Evolutionary conservation across 495 filamentous ascomycete species (phyloP).

Genomic region (Podospora conica): DNA sequence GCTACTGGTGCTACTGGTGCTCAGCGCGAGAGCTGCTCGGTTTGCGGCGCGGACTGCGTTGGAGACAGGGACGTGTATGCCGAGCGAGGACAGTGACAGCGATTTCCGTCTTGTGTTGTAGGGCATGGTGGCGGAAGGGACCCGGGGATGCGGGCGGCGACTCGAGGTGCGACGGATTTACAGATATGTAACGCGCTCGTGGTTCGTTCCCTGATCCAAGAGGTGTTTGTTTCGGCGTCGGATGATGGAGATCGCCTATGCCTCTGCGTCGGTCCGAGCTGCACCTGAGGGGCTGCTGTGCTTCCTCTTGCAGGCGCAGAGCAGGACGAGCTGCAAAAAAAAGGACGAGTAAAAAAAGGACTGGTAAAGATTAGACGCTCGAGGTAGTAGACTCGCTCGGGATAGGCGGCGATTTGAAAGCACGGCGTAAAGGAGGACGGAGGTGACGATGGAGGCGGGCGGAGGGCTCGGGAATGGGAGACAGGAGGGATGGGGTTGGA

Average conservation of each 20-base stretch:
- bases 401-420: slow-evolving; percentile 1
- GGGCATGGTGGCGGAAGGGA: slow-evolving; percentile 47
- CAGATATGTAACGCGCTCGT: slow-evolving; percentile 14
- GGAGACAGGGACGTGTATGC: slow-evolving; percentile 74
- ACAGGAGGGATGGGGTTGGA: slow-evolving; percentile 14
- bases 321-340: background rate
- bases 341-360: background rate
- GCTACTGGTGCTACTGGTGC: slow-evolving; percentile 16
- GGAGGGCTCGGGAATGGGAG: slow-evolving; percentile 21
- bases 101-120: slow-evolving; percentile 99
- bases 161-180: slow-evolving; percentile 16
- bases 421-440: background rate
- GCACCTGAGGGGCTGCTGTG: slow-evolving; percentile 5
- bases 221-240: slow-evolving; percentile 3
- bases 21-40: slow-evolving; percentile 25
- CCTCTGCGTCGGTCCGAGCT: background rate
- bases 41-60: slow-evolving; percentile 54
- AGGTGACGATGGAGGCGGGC: slow-evolving; percentile 12
- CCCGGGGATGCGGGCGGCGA: background rate
- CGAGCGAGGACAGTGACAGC: slow-evolving; percentile 84
- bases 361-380: background rate
- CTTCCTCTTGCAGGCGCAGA: background rate
- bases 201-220: slow-evolving; percentile 7
- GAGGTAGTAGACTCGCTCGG: background rate
- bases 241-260: slow-evolving; percentile 11